phyloP scores from a whole-genome alignment of 2,329 filamentous ascomycete genomes.

The Fusarium pseudonygamai region DNA sequence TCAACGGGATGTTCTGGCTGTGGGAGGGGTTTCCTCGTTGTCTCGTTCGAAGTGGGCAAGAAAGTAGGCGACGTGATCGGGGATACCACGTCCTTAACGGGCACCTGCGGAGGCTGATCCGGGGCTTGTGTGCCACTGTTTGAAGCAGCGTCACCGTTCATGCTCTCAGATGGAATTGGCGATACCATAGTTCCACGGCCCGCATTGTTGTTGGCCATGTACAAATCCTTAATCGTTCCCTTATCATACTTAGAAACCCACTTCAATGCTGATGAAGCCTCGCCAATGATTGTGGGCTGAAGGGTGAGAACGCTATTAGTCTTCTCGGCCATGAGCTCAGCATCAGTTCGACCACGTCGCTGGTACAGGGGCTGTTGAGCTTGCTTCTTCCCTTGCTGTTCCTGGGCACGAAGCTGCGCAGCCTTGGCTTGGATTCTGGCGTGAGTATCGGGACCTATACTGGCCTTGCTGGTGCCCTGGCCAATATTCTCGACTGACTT shows the following conservation, averaged over 20 bases:
- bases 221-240: constrained; percentile 84
- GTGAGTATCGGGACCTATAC: constrained; percentile 89
- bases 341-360: constrained; percentile 65
- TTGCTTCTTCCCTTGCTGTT: constrained; percentile 66
- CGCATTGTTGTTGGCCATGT: constrained; percentile 77
- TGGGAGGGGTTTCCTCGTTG: constrained; percentile 36
- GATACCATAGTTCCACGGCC: constrained; percentile 68
- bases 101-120: constrained; percentile 52
- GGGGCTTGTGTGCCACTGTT: constrained; percentile 20
- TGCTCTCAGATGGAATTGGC: constrained; percentile 48
- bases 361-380: constrained; percentile 51
- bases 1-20: not conserved
- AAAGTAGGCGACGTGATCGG: constrained; percentile 38
- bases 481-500: constrained; percentile 60
- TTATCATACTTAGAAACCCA: constrained; percentile 98
- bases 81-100: constrained; percentile 50
- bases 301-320: constrained; percentile 91
- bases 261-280: constrained; percentile 93
- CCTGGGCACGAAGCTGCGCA: constrained; percentile 78
- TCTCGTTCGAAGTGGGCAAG: constrained; percentile 29
- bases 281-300: constrained; percentile 83
- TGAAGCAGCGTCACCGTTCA: constrained; percentile 35
- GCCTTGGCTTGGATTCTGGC: constrained; percentile 93
- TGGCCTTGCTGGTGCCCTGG: constrained; percentile 75
- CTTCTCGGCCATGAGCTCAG: constrained; percentile 70